phyloP scores from a whole-genome alignment of 768 basidiomycete species.

The Pleurotus tuber-regium region DNA sequence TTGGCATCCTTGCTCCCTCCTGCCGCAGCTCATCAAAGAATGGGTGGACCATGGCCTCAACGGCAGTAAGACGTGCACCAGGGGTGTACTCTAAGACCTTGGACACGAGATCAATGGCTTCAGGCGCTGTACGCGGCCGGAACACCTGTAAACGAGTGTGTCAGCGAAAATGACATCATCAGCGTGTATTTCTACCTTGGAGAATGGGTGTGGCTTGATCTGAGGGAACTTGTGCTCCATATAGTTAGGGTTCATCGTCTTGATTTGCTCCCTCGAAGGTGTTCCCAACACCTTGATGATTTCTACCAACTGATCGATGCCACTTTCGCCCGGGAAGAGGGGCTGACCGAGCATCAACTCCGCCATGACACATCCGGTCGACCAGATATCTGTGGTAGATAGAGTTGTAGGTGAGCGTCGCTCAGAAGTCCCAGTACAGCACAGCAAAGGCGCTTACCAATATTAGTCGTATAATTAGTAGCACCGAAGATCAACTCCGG shows the following conservation, averaged over 20 bases:
- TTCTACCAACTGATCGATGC: constrained; percentile 98
- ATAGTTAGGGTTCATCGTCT: constrained; percentile 99
- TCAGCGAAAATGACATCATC: constrained; percentile 11
- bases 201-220: constrained; percentile 99
- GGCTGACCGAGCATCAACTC: constrained; percentile 99
- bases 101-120: constrained; percentile 94
- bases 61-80: constrained; percentile 81
- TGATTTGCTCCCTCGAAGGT: constrained; percentile 98
- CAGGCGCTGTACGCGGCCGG: constrained; percentile 92
- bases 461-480: constrained; percentile 99
- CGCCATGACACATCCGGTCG: constrained; percentile 99
- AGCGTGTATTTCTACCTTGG: constrained; percentile 60
- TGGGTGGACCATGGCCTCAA: constrained; percentile 89
- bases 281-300: constrained; percentile 99
- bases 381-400: constrained; percentile 96
- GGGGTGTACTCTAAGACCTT: constrained; percentile 99
- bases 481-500: constrained; percentile 99
- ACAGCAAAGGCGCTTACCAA: constrained; percentile 58
- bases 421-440: neutral
- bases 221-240: constrained; percentile 99
- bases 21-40: constrained; percentile 96
- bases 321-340: constrained; percentile 97
- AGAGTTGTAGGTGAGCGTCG: neutral
- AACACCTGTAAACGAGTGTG: constrained; percentile 68
- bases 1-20: constrained; percentile 93